Base-by-base conservation (phyloP, 169 alveolate species). In the Sarcocystis neurona region DNA sequence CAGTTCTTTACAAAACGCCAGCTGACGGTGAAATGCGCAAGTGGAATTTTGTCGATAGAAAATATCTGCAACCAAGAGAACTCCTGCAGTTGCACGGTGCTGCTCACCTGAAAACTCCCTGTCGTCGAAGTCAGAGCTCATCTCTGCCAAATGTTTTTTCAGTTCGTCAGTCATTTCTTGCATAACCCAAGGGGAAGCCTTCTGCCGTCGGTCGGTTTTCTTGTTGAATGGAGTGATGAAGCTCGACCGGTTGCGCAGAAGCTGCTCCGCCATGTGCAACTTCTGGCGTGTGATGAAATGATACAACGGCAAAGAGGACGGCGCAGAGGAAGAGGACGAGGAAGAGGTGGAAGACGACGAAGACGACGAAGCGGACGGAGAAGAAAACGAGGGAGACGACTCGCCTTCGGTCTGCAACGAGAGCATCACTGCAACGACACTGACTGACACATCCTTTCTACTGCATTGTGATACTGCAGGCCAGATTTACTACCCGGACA, bases 281-380 rank as follows among this genome's bases (percentile, higher is more conserved):
- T 87, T 91, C 68, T 93, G 95, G 34, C 95, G 89, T 8, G 93
- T 43, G 39, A 93, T 87, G 63, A 93, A 92, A 74, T 93, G 95
- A 66, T 93, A 93, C 34, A 94, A 37, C 0, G 95, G 95, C 39
- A 82, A 43, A 27, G 72, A 58, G 32, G 75, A 6, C 27, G 60
- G 15, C 6, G 60, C 0, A 37, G 75, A 63, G 75, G 75, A 63
- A 37, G 60, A 6, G 27, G 75, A 63, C 12, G 27, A 43, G 43
- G 27, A 8, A 12, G 75, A 63, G 37, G 44, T n/a, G 75, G 27
- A 37, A 37, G 75, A 6, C 75, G 27, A 43, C 6, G 43, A 15
- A 63, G 8, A n/a, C 30, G 39, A 58, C 5, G 70, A 2, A 12
- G 4, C 43, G 75, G 5, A 15, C 75, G 12, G 44, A 2, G 32